Conservation (phyloP, 306 rosid genomes). For the Psophocarpus tetragonolobus region DNA sequence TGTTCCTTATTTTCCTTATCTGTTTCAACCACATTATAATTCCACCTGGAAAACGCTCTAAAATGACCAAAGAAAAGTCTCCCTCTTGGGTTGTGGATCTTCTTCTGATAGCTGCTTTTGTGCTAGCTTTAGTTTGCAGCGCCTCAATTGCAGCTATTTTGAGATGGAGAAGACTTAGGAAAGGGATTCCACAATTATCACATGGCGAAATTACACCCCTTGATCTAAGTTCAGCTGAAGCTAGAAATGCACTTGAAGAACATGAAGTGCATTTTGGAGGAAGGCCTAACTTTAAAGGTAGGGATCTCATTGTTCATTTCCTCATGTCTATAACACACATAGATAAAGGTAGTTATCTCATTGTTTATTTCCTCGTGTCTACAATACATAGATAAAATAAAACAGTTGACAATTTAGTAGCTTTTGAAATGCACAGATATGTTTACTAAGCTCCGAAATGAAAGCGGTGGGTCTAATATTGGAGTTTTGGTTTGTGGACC, state of each 20-base stretch:
- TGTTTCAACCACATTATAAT: constrained; percentile 56
- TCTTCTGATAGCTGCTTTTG: constrained; percentile 60
- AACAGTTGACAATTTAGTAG: background rate
- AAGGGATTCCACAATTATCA: constrained; percentile 40
- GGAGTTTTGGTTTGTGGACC: constrained; percentile 89
- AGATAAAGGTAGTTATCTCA: constrained; percentile 45
- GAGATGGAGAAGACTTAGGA: constrained; percentile 69
- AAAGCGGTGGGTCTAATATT: constrained; percentile 48
- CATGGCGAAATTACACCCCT: constrained; percentile 40
- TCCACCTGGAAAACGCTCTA: constrained; percentile 48
- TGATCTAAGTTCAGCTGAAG: constrained; percentile 50
- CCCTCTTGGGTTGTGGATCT: constrained; percentile 72
- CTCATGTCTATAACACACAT: background rate
- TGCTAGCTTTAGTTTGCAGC: constrained; percentile 51
- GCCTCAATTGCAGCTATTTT: constrained; percentile 46
- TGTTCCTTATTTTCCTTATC: constrained; percentile 52
- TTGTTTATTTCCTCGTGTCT: background rate
- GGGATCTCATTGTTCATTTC: background rate
- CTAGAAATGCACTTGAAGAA: constrained; percentile 54
- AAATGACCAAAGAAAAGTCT: constrained; percentile 47
- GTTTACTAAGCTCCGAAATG: constrained; percentile 48
- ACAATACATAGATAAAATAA: background rate
- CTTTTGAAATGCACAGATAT: constrained; percentile 54
- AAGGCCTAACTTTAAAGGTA: constrained; percentile 84
- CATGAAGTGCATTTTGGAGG: constrained; percentile 77